Percentiles rank a stretch among this genome's conserved stretches.
phyloP scores from a whole-genome alignment of 495 filamentous ascomycete genomes.

The Penicillium roqueforti region DNA sequence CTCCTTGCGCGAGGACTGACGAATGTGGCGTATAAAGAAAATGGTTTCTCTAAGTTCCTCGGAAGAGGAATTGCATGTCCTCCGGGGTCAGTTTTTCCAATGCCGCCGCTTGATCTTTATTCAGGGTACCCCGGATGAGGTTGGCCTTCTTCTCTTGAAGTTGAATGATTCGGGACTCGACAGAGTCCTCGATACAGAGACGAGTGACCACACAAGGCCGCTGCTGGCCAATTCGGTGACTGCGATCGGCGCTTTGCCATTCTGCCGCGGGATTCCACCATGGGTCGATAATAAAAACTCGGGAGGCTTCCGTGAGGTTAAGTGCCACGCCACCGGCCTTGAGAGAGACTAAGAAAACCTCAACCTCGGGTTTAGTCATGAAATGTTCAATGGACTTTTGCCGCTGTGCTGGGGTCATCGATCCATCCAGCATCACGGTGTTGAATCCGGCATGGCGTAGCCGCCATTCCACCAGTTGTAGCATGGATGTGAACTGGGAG shows the following conservation, averaged over 20 bases:
- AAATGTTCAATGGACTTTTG: conserved; percentile 91
- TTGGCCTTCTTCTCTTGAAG: conserved; percentile 96
- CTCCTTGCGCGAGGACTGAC: neutral
- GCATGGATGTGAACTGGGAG: conserved; percentile 68
- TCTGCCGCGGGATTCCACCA: conserved; percentile 99
- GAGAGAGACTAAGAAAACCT: conserved; percentile 90
- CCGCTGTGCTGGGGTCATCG: conserved; percentile 88
- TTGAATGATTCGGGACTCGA: conserved; percentile 89
- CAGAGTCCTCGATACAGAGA: conserved; percentile 90
- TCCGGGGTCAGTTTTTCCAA: conserved; percentile 85
- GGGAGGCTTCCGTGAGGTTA: conserved; percentile 89
- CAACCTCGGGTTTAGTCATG: conserved; percentile 88
- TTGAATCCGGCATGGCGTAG: conserved; percentile 91
- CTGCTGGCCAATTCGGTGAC: conserved; percentile 93
- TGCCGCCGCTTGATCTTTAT: conserved; percentile 73
- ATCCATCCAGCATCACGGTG: conserved; percentile 94
- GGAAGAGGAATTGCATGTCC: conserved; percentile 93
- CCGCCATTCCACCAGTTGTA: conserved; percentile 88
- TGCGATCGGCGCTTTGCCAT: conserved; percentile 95
- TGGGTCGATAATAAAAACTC: conserved; percentile 94
- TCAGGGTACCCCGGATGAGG: conserved; percentile 94
- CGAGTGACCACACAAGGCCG: conserved; percentile 92
- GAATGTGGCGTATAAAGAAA: conserved; percentile 1
- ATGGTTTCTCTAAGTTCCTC: conserved; percentile 45
- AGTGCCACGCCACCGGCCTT: conserved; percentile 95